phyloP scores from a whole-genome alignment of 1,139 yeast species.

The Blastobotrys proliferans region DNA sequence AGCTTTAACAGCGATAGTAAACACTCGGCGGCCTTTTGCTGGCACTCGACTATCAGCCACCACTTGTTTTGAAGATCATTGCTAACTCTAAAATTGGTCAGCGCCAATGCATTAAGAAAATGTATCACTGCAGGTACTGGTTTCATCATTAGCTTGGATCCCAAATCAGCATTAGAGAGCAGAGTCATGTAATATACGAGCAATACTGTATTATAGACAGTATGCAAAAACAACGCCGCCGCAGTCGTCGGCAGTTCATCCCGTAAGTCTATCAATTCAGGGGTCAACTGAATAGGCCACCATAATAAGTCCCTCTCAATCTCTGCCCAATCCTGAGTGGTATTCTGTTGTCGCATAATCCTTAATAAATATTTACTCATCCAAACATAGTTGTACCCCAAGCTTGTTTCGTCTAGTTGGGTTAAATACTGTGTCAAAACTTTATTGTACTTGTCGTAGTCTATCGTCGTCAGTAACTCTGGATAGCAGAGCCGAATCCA shows the following conservation, averaged over 20 bases:
- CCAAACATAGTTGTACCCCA: constrained; percentile 2
- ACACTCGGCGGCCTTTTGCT: constrained; percentile 4
- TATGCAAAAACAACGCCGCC: constrained; percentile 2
- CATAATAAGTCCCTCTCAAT: constrained; percentile 3
- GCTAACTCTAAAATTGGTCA: constrained; percentile 4
- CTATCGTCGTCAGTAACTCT: neutral
- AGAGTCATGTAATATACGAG: neutral
- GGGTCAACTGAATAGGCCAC: constrained; percentile 1
- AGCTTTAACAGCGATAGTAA: neutral
- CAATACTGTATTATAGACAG: constrained; percentile 9
- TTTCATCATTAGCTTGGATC: neutral
- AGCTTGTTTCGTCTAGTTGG: neutral
- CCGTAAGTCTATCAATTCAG: constrained; percentile 6
- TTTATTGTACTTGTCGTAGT: neutral
- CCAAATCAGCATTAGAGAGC: neutral
- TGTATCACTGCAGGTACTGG: constrained; percentile 4
- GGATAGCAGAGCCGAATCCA: constrained; percentile 8
- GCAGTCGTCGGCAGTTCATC: constrained; percentile 10
- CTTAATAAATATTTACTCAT: neutral
- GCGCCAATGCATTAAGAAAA: constrained; percentile 8
- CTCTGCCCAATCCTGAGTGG: neutral
- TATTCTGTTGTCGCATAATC: neutral
- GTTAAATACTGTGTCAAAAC: neutral
- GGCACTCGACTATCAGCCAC: constrained; percentile 11
- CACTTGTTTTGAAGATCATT: constrained; percentile 2